Evolutionary conservation across 768 basidiomycete genomes (phyloP).

Genomic region (Leucocoprinus sp.): DNA sequence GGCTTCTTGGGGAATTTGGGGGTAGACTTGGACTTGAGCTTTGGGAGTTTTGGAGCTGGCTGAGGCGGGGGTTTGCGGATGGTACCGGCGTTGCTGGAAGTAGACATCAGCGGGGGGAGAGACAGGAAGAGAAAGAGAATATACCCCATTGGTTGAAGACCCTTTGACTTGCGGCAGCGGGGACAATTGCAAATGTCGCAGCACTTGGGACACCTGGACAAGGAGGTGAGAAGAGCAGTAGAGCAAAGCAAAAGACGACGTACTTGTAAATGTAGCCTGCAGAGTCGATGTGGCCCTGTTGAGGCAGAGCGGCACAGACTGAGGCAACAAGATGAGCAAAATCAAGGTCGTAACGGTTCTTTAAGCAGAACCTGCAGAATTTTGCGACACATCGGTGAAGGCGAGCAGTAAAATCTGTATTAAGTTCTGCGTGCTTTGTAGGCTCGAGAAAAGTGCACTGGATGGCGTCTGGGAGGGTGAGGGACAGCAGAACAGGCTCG

Average conservation of each 20-base stretch:
- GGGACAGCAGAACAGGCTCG: not conserved
- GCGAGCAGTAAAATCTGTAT: too few species aligned
- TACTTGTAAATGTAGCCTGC: constrained; percentile 47
- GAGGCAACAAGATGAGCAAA: constrained; percentile 29
- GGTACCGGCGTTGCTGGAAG: constrained; percentile 12
- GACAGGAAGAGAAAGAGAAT: constrained; percentile 14
- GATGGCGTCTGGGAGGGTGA: constrained; percentile 19
- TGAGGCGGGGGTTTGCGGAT: constrained; percentile 9
- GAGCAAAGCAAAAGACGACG: constrained; percentile 8
- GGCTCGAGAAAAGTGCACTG: constrained; percentile 28
- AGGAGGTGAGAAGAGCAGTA: not conserved
- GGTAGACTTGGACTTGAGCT: too few species aligned
- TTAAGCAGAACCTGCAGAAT: constrained; percentile 60
- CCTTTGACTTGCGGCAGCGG: constrained; percentile 54
- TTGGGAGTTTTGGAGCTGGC: constrained; percentile 5
- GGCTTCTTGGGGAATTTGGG: constrained; percentile 17
- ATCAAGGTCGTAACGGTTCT: constrained; percentile 57
- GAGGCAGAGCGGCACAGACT: constrained; percentile 12
- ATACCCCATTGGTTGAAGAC: constrained; percentile 53
- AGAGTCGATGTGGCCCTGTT: constrained; percentile 17
- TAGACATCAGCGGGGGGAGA: constrained; percentile 2
- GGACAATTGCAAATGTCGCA: constrained; percentile 60
- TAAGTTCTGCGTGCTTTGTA: too few species aligned
- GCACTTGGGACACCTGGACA: constrained; percentile 60
- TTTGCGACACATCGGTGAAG: constrained; percentile 39